Percentiles rank a stretch among this genome's conserved stretches.
phyloP scores from a whole-genome alignment of 345 rosid genomes.

The Erodium maritimum region DNA sequence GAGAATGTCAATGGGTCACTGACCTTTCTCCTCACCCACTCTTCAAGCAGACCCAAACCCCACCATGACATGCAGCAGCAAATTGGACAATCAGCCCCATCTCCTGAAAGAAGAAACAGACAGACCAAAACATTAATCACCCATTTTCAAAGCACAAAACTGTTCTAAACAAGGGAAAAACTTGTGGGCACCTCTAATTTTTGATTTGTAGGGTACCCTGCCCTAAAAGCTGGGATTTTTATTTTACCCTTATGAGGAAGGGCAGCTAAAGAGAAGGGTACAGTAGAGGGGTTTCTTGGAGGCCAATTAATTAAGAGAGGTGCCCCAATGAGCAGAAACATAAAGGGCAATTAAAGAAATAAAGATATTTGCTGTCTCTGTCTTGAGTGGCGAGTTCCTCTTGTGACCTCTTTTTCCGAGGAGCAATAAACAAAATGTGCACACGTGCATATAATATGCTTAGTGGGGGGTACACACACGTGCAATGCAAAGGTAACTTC shows the following conservation, averaged over 20 bases:
- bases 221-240: no score
- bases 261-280: not conserved
- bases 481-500: slow-evolving; percentile 25
- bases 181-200: not conserved
- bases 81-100: no score
- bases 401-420: slow-evolving; percentile 14
- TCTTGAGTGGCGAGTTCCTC: slow-evolving; percentile 15
- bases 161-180: no score
- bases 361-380: slow-evolving; percentile 8
- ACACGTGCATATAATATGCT: slow-evolving; percentile 29
- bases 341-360: not conserved
- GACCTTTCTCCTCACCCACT: no score
- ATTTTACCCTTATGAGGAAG: not conserved
- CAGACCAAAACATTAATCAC: no score
- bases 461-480: slow-evolving; percentile 24
- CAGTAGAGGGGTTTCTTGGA: not conserved
- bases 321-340: not conserved
- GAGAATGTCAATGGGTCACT: no score
- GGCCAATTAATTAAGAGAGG: not conserved
- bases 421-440: slow-evolving; percentile 22
- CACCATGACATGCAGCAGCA: no score
- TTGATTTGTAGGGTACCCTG: not conserved
- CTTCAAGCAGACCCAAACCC: no score
- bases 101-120: no score
- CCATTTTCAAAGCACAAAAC: no score